Evolutionary conservation across 306 rosid species (phyloP).

Genomic region (Trichosanthes truncata): DNA sequence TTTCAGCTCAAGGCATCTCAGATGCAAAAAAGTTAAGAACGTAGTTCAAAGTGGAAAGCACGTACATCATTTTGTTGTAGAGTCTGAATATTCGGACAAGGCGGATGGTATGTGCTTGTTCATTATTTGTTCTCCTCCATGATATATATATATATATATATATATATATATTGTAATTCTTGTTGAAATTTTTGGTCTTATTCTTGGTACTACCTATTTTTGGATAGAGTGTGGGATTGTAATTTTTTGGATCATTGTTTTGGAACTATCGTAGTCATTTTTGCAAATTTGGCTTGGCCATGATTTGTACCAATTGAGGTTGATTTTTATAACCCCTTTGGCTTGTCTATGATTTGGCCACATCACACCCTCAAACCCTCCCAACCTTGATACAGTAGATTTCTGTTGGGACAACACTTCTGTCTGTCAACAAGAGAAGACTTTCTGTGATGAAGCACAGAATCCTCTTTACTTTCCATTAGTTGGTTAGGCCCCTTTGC

Average conservation of each 20-base stretch:
- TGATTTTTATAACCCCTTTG: not conserved
- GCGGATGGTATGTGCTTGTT: slow-evolving; percentile 43
- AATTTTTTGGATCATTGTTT: not conserved
- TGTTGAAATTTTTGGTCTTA: not conserved
- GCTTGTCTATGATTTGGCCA: not conserved
- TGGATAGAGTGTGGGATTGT: not conserved
- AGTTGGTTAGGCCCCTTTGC: not conserved
- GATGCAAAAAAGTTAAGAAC: slow-evolving; percentile 26
- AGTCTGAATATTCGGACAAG: slow-evolving; percentile 30
- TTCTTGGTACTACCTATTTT: not conserved
- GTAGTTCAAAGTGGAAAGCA: slow-evolving; percentile 24
- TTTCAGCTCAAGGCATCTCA: slow-evolving; percentile 51
- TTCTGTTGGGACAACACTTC: not conserved
- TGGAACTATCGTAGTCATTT: not conserved
- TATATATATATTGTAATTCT: not conserved
- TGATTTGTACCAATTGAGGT: not conserved
- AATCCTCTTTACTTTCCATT: not conserved
- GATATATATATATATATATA: too few species aligned
- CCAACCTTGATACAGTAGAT: not conserved
- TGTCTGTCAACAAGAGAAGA: not conserved
- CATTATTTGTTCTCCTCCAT: not conserved
- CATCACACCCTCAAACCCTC: not conserved
- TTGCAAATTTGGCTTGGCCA: not conserved
- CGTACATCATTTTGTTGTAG: slow-evolving; percentile 25
- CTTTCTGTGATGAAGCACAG: not conserved